phyloP scores from a whole-genome alignment of 352 stramenopile genomes.

The Blastocystis sp. region DNA sequence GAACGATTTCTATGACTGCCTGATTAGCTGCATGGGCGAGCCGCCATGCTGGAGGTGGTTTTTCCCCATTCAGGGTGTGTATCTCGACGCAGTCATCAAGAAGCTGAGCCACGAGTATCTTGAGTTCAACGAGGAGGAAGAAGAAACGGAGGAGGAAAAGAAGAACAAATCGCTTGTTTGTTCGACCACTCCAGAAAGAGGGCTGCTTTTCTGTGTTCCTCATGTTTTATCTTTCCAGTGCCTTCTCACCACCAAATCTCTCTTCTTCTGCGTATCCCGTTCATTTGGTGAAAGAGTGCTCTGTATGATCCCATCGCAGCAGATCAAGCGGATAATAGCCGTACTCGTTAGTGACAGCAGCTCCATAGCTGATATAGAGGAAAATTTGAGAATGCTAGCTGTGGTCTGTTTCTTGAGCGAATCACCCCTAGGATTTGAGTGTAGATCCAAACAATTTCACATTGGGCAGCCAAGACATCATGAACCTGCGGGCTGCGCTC shows the following conservation, averaged over 20 bases:
- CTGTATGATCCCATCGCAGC: background rate
- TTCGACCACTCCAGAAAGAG: background rate
- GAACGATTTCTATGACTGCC: constrained; percentile 55
- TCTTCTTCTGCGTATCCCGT: background rate
- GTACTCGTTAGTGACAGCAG: background rate
- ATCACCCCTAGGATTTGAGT: constrained; percentile 4
- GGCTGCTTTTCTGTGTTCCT: background rate
- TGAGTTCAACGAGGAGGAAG: background rate
- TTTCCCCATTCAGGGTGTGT: constrained; percentile 26
- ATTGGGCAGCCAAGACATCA: constrained; percentile 13
- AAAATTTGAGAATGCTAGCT: background rate
- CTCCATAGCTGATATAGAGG: background rate
- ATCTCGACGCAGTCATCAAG: constrained; percentile 22
- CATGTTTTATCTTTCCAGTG: background rate
- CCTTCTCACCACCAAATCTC: background rate
- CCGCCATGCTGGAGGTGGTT: constrained; percentile 5
- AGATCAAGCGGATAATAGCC: background rate
- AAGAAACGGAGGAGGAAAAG: constrained; percentile 26
- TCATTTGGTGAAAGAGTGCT: too few species aligned
- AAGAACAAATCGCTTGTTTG: constrained; percentile 51
- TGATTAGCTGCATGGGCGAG: constrained; percentile 62
- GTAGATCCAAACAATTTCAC: background rate
- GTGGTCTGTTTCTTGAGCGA: background rate
- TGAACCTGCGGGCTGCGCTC: constrained; percentile 20
- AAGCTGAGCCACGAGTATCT: constrained; percentile 59